These are phyloP conservation scores for Lentithecium fluviatile DNA, from an alignment of 495 filamentous ascomycete species.

Conservation along the genomic window DNA sequence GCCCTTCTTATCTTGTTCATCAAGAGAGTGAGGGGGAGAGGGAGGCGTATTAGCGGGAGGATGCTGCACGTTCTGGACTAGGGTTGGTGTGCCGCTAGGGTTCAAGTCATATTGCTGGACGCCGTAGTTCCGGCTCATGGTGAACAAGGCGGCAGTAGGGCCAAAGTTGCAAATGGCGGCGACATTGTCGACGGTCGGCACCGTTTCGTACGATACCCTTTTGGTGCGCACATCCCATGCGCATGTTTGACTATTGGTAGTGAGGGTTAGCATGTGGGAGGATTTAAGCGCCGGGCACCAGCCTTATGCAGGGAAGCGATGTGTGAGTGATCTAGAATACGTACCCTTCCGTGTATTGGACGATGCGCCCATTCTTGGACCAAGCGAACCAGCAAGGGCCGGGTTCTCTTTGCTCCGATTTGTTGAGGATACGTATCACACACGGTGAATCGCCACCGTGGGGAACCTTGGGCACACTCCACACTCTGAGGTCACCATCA, in stretches of 20 bases:
- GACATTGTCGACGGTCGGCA: slow-evolving; percentile 80
- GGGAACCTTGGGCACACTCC: slow-evolving; percentile 90
- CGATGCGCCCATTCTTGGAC: slow-evolving; percentile 95
- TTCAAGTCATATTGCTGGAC: slow-evolving; percentile 95
- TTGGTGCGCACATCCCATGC: slow-evolving; percentile 98
- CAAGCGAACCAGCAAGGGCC: slow-evolving; percentile 95
- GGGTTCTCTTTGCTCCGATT: slow-evolving; percentile 66
- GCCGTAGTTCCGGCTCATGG: slow-evolving; percentile 79
- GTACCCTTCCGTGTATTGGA: slow-evolving; percentile 91
- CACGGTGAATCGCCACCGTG: slow-evolving; percentile 68
- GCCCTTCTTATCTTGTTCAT: slow-evolving; percentile 52
- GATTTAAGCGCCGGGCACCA: slow-evolving; percentile 25
- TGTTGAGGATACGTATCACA: slow-evolving; percentile 83
- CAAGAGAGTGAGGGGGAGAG: slow-evolving; percentile 72
- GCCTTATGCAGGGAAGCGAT: slow-evolving; percentile 25
- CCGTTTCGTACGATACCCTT: slow-evolving; percentile 80
- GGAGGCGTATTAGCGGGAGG: slow-evolving; percentile 71
- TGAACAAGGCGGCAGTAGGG: slow-evolving; percentile 87
- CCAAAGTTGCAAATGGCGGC: slow-evolving; percentile 84
- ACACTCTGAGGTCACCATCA: slow-evolving; percentile 91
- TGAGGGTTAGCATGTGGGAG: slow-evolving; percentile 27
- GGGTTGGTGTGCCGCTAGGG: slow-evolving; percentile 54
- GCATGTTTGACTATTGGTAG: slow-evolving; percentile 71
- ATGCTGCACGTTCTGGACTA: slow-evolving; percentile 84
- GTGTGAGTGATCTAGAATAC: slow-evolving; percentile 40